Evolutionary conservation across 345 rosid species (phyloP), one percentile per base, ranked within the genome.

Genomic region (Eucalyptus cloeziana): DNA sequence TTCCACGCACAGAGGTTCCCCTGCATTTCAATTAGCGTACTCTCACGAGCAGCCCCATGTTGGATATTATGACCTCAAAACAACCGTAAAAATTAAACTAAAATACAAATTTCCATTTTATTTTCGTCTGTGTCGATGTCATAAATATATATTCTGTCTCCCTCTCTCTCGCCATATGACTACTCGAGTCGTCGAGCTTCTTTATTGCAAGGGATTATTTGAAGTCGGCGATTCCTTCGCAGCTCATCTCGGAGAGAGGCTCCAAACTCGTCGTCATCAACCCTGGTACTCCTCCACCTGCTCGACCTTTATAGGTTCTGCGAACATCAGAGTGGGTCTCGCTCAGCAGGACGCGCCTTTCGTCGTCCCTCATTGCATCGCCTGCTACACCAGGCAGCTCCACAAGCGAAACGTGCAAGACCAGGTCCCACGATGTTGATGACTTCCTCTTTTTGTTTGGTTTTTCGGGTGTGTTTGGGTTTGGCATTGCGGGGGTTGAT

Each of bases 201-300:
- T 30, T 30, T 33, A 3, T 16, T 30, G 69, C 12, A 24, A 94
- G 94, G 96, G 99, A 96, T 93, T 96, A 97, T 94, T 90, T 97
- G 95, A 97, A 95, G 92, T 93, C 99, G 19, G 97, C 95, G 90
- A 93, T 93, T 11, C 99, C 99, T 25, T 96, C 96, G 37, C 99
- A 96, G 89, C 95, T 97, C 85, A 88, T 96, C 58, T 45, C 95
- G 45, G 91, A 94, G 90, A 94, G 99, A 87, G 98, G 99, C 89
- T 93, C 95, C 87, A 95, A 96, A 86, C 91, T 97, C 52, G 96
- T 96, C 56, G 96, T 97, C 89, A 94, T 97, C 87, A 96, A 96
- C 90, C 97, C 96, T 25, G 99, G 98, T 93, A 86, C 88, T 86
- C 56, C 69, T 21, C 51, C 51, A n/a, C 52, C 19, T 50, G 54